These are phyloP conservation scores for Dioscorea alata DNA, from an alignment of 106 monocot species.

Conservation along the genomic window DNA sequence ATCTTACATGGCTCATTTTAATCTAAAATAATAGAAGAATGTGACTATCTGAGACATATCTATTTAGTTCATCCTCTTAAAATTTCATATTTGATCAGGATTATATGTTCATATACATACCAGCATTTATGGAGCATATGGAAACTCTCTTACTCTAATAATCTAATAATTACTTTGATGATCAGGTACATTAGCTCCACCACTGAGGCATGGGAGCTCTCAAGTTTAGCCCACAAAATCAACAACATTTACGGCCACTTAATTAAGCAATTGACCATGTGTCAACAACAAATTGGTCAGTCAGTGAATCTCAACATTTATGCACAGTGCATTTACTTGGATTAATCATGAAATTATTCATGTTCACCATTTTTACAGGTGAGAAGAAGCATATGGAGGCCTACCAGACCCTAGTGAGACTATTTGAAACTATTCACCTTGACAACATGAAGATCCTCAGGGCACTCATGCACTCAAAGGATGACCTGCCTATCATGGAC, in stretches of 20 bases:
- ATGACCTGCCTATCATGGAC: conserved; percentile 59
- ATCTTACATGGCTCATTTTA: too few species aligned
- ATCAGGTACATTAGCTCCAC: conserved; percentile 53
- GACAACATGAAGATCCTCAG: conserved; percentile 85
- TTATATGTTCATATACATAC: too few species aligned
- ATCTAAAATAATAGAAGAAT: too few species aligned
- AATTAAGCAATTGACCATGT: conserved; percentile 39
- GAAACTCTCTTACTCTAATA: not conserved
- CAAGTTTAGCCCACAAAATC: conserved; percentile 73
- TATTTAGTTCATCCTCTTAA: too few species aligned
- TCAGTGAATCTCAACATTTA: not conserved
- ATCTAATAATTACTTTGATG: not conserved
- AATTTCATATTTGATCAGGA: too few species aligned
- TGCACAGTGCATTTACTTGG: too few species aligned
- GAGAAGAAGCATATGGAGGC: conserved; percentile 63
- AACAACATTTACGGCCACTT: conserved; percentile 63
- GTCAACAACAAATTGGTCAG: conserved; percentile 50
- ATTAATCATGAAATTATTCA: too few species aligned
- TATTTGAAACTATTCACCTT: conserved; percentile 56
- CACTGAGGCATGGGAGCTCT: conserved; percentile 81
- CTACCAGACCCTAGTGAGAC: conserved; percentile 45
- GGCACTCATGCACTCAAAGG: conserved; percentile 52
- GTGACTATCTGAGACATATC: too few species aligned
- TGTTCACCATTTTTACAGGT: conserved; percentile 12
- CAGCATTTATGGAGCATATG: too few species aligned